These are phyloP conservation scores for Botryotinia convoluta DNA, from an alignment of 2,329 filamentous ascomycete genomes.

Conservation along the genomic window DNA sequence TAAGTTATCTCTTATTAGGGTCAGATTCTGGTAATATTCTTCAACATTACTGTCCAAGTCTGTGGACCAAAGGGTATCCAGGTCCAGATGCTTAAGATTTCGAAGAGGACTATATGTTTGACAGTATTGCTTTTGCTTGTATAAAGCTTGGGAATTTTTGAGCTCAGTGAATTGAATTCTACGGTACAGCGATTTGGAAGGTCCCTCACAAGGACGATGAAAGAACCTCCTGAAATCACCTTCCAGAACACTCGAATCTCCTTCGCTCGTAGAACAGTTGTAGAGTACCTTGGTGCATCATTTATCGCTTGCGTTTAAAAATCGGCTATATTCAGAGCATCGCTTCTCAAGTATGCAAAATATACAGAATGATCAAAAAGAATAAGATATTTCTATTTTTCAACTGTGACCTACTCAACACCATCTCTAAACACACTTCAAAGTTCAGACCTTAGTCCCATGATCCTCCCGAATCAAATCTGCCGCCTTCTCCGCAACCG, in stretches of 20 bases:
- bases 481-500: background rate
- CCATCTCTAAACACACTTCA: background rate
- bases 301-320: background rate
- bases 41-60: background rate
- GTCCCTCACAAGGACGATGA: background rate
- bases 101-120: background rate
- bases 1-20: background rate
- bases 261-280: background rate
- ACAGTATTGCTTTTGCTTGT: background rate
- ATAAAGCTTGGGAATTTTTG: background rate
- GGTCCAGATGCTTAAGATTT: background rate
- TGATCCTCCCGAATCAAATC: background rate
- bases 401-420: background rate
- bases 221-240: background rate
- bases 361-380: background rate
- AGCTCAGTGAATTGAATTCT: background rate
- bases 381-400: background rate
- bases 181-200: background rate
- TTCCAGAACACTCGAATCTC: background rate
- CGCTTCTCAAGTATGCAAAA: background rate
- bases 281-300: background rate
- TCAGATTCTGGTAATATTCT: background rate
- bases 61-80: background rate
- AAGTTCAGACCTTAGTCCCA: background rate
- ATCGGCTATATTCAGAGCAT: background rate